These are phyloP conservation scores for Paulownia fortunei DNA, from an alignment of 257 asterid genomes.

Conservation along the genomic window DNA sequence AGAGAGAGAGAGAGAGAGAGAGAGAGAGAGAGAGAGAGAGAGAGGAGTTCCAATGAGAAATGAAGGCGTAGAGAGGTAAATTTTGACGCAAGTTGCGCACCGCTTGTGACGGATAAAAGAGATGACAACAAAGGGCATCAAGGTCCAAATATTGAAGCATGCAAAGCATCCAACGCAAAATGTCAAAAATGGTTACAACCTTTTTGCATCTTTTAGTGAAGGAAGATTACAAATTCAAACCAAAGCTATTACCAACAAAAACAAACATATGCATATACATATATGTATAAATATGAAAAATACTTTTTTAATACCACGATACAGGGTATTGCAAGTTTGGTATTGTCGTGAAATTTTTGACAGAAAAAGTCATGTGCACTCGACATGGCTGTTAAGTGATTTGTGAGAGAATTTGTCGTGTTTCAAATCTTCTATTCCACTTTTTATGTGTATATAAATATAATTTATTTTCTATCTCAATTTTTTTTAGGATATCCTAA, in stretches of 20 bases:
- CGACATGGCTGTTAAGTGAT: no score
- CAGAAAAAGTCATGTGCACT: no score
- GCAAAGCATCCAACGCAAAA: slow-evolving; percentile 31
- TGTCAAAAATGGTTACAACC: slow-evolving; percentile 18
- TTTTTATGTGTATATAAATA: no score
- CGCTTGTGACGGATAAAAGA: slow-evolving; percentile 25
- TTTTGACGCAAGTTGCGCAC: slow-evolving; percentile 6
- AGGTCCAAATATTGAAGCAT: not conserved
- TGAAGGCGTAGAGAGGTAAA: not conserved
- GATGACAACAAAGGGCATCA: not conserved
- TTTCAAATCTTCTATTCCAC: no score
- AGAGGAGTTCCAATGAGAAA: not conserved
- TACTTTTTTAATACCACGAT: not conserved
- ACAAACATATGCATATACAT: not conserved
- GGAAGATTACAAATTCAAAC: not conserved
- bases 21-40: no score
- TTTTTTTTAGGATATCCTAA: no score
- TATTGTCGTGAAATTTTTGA: no score
- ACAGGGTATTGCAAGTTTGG: no score
- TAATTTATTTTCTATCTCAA: no score
- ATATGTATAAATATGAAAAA: not conserved
- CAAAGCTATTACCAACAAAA: not conserved
- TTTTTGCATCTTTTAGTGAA: not conserved
- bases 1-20: no score
- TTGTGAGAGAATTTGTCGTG: no score